phyloP scores from a whole-genome alignment of 768 basidiomycete genomes.

The Rhizopogon vulgaris region DNA sequence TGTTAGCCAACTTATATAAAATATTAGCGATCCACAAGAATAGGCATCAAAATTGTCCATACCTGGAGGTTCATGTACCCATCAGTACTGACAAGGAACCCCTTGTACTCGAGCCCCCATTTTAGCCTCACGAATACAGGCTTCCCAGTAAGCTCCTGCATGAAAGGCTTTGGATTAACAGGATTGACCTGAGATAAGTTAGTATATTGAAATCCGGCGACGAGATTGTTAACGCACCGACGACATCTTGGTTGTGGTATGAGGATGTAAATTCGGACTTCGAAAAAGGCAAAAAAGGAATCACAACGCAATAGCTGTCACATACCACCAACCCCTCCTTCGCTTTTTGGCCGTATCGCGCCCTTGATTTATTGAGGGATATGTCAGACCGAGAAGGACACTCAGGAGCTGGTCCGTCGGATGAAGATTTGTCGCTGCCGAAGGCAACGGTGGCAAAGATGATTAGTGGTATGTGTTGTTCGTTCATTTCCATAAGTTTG shows the following conservation, averaged over 20 bases:
- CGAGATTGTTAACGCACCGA: constrained; percentile 38
- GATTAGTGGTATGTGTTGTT: constrained; percentile 63
- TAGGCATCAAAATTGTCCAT: constrained; percentile 11
- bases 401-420: constrained; percentile 55
- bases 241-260: constrained; percentile 53
- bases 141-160: constrained; percentile 98
- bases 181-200: constrained; percentile 62
- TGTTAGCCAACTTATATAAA: constrained; percentile 83
- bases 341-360: constrained; percentile 16
- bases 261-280: constrained; percentile 33
- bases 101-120: constrained; percentile 99
- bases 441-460: constrained; percentile 98
- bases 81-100: constrained; percentile 97
- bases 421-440: constrained; percentile 91
- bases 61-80: constrained; percentile 99
- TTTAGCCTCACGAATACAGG: constrained; percentile 92
- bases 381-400: constrained; percentile 94
- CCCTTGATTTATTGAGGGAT: constrained; percentile 31
- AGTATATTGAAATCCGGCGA: constrained; percentile 2
- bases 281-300: constrained; percentile 24
- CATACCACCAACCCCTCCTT: constrained; percentile 1
- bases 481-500: background rate
- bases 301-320: constrained; percentile 9
- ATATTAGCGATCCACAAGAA: background rate
- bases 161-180: constrained; percentile 98